Percentiles rank a stretch among this genome's conserved stretches.
Evolutionary conservation across 2,329 filamentous ascomycete genomes (phyloP).

Genomic region (Thermothelomyces thermophilus): DNA sequence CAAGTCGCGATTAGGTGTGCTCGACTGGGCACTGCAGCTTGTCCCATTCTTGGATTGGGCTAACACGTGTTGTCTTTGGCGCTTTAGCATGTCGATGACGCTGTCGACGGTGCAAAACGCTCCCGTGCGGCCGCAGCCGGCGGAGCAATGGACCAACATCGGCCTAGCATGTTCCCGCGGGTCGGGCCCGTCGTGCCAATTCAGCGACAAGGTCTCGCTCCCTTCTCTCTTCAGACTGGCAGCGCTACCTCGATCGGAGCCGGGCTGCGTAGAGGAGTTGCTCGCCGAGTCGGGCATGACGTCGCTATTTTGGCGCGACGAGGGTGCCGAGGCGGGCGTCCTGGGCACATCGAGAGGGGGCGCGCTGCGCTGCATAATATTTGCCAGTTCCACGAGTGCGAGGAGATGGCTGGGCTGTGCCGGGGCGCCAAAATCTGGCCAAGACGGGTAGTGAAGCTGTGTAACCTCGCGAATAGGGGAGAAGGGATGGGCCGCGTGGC

Average conservation of each 20-base stretch:
- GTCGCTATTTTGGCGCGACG: constrained; percentile 5
- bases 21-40: constrained; percentile 9
- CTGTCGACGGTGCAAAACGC: constrained; percentile 96
- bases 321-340: background rate
- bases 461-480: constrained; percentile 85
- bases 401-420: constrained; percentile 83
- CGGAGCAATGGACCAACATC: constrained; percentile 89
- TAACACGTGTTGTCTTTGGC: constrained; percentile 51
- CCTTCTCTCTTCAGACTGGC: constrained; percentile 8
- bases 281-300: background rate
- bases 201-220: constrained; percentile 27
- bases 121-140: constrained; percentile 90
- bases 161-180: constrained; percentile 51
- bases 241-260: background rate
- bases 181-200: constrained; percentile 56
- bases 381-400: constrained; percentile 82
- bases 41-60: constrained; percentile 26
- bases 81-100: constrained; percentile 92
- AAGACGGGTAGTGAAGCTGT: constrained; percentile 89
- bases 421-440: constrained; percentile 94
- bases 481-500: constrained; percentile 71
- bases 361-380: constrained; percentile 59
- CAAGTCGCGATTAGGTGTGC: constrained; percentile 24
- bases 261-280: background rate
- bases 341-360: constrained; percentile 38